These are phyloP conservation scores for Lumnitzera littorea DNA, from an alignment of 345 rosid genomes.

Conservation along the genomic window DNA sequence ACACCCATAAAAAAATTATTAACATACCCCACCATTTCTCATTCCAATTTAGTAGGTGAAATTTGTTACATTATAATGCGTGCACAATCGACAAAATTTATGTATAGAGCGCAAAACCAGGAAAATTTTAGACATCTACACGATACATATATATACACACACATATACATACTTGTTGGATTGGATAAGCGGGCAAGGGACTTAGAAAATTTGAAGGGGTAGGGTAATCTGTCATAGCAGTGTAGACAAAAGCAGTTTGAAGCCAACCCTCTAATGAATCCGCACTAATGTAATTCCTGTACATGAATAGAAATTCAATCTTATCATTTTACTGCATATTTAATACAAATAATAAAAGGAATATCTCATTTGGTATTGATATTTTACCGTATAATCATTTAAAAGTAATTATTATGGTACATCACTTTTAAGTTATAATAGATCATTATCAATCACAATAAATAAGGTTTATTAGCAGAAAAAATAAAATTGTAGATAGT, in stretches of 20 bases:
- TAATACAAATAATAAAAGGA: too few relatives aligned
- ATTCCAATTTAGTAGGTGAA: neutral
- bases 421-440: too few relatives aligned
- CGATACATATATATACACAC: too few relatives aligned
- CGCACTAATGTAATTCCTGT: constrained; percentile 28
- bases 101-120: neutral
- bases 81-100: too few relatives aligned
- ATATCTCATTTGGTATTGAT: too few relatives aligned
- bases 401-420: too few relatives aligned
- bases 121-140: neutral
- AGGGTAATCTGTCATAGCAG: constrained; percentile 73
- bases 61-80: neutral
- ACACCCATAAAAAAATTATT: neutral
- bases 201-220: constrained; percentile 39
- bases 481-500: too few relatives aligned
- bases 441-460: too few relatives aligned
- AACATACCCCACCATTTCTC: neutral
- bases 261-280: constrained; percentile 26
- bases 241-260: constrained; percentile 25
- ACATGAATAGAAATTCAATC: neutral
- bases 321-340: too few relatives aligned
- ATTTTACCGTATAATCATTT: too few relatives aligned
- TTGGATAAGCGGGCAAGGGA: constrained; percentile 56
- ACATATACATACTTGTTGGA: constrained; percentile 30
- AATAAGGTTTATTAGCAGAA: too few relatives aligned